Conservation (phyloP, 495 filamentous ascomycete species). For the Penicillium coprophilum region DNA sequence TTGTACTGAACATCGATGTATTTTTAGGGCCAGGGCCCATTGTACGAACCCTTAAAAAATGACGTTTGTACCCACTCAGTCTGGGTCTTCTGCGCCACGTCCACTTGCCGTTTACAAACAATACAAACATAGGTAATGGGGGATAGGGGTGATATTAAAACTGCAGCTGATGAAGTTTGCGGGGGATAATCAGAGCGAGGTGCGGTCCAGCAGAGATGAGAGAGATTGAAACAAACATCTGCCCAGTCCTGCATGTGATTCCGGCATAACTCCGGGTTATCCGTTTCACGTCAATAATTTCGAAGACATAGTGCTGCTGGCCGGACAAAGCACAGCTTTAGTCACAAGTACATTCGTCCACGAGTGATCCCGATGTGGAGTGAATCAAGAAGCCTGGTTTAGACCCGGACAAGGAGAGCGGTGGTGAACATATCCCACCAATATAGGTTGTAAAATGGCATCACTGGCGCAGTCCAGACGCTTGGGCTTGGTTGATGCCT, state of each 20-base stretch:
- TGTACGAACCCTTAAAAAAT: neutral
- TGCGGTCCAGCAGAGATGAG: neutral
- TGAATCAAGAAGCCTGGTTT: neutral
- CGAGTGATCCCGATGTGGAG: neutral
- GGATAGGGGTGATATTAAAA: neutral
- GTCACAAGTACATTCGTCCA: neutral
- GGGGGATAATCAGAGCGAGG: neutral
- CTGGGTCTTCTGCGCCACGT: neutral
- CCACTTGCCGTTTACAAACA: neutral
- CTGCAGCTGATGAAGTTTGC: neutral
- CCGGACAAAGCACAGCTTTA: neutral
- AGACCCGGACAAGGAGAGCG: neutral
- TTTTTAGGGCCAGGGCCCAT: neutral
- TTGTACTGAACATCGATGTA: neutral
- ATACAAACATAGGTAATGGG: neutral
- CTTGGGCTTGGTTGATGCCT: neutral
- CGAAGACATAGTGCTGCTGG: neutral
- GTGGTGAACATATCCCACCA: neutral
- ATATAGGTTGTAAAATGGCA: neutral
- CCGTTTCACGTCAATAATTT: neutral
- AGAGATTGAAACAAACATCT: neutral
- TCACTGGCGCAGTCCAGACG: neutral
- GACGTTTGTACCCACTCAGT: constrained; percentile 3
- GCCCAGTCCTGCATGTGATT: neutral
- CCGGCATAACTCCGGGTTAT: neutral